Evolutionary conservation across 129 eudicot species (phyloP).

Genomic region (Logfia minima): DNA sequence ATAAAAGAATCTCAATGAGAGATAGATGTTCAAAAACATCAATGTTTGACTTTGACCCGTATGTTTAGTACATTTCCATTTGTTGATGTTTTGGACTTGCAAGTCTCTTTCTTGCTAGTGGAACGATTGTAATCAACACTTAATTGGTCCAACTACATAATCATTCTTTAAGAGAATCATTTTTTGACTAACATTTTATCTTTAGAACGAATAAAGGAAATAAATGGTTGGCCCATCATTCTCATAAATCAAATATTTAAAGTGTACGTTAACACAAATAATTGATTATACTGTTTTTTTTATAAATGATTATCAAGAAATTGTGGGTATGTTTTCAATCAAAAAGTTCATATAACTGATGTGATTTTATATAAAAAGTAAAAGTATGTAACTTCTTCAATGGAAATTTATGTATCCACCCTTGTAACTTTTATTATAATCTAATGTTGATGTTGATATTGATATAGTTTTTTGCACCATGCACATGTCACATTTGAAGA

Average conservation of each 20-base stretch:
- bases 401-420: neutral
- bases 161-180: neutral
- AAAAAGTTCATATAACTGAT: neutral
- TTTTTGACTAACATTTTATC: neutral
- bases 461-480: neutral
- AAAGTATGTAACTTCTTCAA: too few relatives aligned
- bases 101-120: neutral
- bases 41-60: neutral
- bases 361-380: too few relatives aligned
- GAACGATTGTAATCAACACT: neutral
- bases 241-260: neutral
- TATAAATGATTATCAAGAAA: too few relatives aligned
- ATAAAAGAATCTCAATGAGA: too few relatives aligned
- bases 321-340: too few relatives aligned
- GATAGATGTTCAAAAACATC: neutral
- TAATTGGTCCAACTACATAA: neutral
- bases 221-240: neutral
- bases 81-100: neutral
- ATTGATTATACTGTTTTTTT: too few relatives aligned
- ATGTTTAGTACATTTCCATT: neutral
- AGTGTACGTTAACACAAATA: neutral
- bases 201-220: neutral
- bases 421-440: neutral
- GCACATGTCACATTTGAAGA: slow-evolving; percentile 9
- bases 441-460: neutral